These are phyloP conservation scores for Tricholoma sp. DNA, from an alignment of 768 basidiomycete genomes.

Conservation along the genomic window DNA sequence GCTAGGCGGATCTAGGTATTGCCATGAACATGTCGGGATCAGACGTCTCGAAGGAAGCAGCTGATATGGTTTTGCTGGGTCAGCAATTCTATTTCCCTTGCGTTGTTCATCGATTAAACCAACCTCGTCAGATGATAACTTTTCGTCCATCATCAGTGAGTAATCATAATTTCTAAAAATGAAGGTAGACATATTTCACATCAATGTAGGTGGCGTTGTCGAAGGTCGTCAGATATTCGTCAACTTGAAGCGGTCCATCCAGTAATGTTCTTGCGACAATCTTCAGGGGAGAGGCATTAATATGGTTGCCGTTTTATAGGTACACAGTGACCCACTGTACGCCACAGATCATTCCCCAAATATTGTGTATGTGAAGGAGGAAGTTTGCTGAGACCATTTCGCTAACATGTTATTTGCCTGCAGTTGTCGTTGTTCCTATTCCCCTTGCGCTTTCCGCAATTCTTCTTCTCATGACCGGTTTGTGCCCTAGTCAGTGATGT, in stretches of 20 bases:
- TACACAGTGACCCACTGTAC: conserved; percentile 66
- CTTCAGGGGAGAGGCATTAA: not conserved
- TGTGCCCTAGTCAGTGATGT: conserved; percentile 7
- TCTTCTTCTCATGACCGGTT: conserved; percentile 66
- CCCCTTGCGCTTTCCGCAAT: conserved; percentile 65
- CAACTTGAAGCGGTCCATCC: conserved; percentile 68
- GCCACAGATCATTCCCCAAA: conserved; percentile 64
- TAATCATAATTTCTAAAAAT: conserved; percentile 11
- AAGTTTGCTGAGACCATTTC: not conserved
- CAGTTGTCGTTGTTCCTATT: conserved; percentile 65
- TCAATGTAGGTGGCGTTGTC: conserved; percentile 50
- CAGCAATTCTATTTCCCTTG: not conserved
- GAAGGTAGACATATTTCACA: not conserved
- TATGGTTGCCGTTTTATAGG: conserved; percentile 20
- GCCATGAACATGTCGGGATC: conserved; percentile 75
- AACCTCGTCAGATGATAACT: conserved; percentile 51
- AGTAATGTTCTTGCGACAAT: conserved; percentile 31
- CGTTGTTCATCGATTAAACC: not conserved
- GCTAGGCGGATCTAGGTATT: conserved; percentile 61
- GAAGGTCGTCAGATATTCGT: conserved; percentile 69
- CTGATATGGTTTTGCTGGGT: conserved; percentile 71
- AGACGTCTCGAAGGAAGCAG: conserved; percentile 71
- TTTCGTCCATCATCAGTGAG: conserved; percentile 67
- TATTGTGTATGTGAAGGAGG: conserved; percentile 44
- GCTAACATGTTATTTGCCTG: not conserved